Evolutionary conservation across 805 yeast species (phyloP).

Genomic region (Ogataea pilisensis): DNA sequence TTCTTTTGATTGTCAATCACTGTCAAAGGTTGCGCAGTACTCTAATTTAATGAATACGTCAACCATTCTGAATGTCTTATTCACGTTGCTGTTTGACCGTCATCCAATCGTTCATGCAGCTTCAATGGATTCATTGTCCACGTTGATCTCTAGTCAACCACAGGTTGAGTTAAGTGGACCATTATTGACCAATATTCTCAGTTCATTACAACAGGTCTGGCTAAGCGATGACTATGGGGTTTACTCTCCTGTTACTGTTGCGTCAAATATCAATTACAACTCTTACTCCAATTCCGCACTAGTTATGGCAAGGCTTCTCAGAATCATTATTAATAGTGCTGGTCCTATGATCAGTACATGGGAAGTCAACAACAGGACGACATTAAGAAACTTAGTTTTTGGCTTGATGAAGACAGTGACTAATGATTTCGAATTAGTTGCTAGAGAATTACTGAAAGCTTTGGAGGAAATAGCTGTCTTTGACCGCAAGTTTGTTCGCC

Average conservation of each 20-base stretch:
- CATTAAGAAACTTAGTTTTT: slow-evolving; percentile 35
- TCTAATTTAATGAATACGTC: slow-evolving; percentile 33
- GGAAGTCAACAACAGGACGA: slow-evolving; percentile 24
- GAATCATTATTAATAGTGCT: slow-evolving; percentile 42
- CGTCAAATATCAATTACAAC: slow-evolving; percentile 47
- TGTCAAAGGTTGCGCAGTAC: slow-evolving; percentile 30
- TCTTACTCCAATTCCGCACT: slow-evolving; percentile 38
- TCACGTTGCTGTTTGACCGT: slow-evolving; percentile 68
- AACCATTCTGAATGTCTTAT: slow-evolving; percentile 50
- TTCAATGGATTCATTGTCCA: slow-evolving; percentile 56
- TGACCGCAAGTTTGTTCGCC: slow-evolving; percentile 35
- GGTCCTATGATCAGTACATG: slow-evolving; percentile 54
- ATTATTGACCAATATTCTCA: slow-evolving; percentile 42
- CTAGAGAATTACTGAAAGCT: slow-evolving; percentile 37
- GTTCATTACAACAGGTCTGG: slow-evolving; percentile 36
- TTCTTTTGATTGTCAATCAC: slow-evolving; percentile 48
- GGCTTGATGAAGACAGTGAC: slow-evolving; percentile 34
- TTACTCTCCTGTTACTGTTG: slow-evolving; percentile 37
- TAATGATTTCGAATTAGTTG: slow-evolving; percentile 30
- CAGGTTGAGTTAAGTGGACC: slow-evolving; percentile 24
- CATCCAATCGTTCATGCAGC: slow-evolving; percentile 81
- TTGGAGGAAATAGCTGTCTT: slow-evolving; percentile 46
- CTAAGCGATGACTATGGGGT: slow-evolving; percentile 48
- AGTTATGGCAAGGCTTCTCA: slow-evolving; percentile 40
- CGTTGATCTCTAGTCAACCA: slow-evolving; percentile 51